Base-by-base conservation (phyloP, 768 basidiomycete species). In the Suillus clintonianus region DNA sequence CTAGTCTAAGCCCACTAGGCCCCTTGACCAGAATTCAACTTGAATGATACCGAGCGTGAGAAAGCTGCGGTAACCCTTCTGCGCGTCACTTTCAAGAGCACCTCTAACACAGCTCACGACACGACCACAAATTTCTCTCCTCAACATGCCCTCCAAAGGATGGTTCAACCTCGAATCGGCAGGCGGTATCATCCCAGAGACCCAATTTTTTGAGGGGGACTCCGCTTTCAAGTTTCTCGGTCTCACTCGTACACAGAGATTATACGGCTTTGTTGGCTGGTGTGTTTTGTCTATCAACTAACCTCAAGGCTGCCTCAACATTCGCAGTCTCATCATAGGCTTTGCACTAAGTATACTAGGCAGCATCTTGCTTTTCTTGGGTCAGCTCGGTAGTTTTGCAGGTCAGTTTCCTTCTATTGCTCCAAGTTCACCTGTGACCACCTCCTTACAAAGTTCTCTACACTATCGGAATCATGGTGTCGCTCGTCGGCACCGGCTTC, bases 251-350 rank as follows among this genome's bases (percentile, higher is more conserved):
- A 92, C 84, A 19, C 89, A 94, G 68, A 78, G 95, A 57, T 77
- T 97, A 65, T 95, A 95, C 77, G 95, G 95, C 13, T 97, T 97
- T 71, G 76, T 83, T 59, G 90, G 83, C 56, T 96, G 95, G 95
- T 90, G 72, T 75, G 15, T 10, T 24, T 27, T 15, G 22, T 14
- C 32, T 42, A 22, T 27, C 4, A 34, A 34, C 41, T 39, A 61
- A 15, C 45, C 2, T 27, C 27, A 27, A 34, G 34, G 5, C 34
- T 34, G 34, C 6, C 34, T 34, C 1, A 34, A 34, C 27, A 51
- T 30, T 30, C 17, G 27, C 71, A 96, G 95, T 74, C 81, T 90
- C 57, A 80, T 81, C 41, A 76, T 87, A 45, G 95, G 95, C 6
- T 91, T 97, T 69, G 80, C 89, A 24, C 76, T 96, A 63, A 94